A percentile compares a stretch with the other conserved stretches of the same genome.
Evolutionary conservation across 352 stramenopile genomes (phyloP).

Genomic region (Globisporangium irregulare): DNA sequence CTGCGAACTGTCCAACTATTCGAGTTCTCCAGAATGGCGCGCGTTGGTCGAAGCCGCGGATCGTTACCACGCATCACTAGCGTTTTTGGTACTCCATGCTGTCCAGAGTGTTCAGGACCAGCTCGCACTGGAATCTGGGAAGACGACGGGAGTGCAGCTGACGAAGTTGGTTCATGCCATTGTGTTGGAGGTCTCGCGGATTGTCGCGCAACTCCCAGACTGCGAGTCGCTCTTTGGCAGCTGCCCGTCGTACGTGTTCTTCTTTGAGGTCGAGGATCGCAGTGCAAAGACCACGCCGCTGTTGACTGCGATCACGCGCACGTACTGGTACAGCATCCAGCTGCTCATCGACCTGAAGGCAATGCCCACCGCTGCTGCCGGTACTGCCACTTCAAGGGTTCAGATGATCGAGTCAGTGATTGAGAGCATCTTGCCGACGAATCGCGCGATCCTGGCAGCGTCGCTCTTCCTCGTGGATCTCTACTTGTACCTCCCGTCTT

Average conservation of each 20-base stretch:
- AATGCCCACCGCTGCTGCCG: not conserved
- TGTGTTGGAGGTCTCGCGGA: conserved; percentile 28
- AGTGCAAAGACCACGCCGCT: conserved; percentile 50
- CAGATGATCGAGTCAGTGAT: conserved; percentile 15
- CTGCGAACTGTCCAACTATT: not conserved
- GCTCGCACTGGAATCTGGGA: not conserved
- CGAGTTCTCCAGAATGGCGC: conserved; percentile 26
- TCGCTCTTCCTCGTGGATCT: conserved; percentile 77
- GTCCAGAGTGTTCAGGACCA: not conserved
- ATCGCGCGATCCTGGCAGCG: conserved; percentile 42
- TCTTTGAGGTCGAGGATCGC: conserved; percentile 57
- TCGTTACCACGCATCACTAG: conserved; percentile 29
- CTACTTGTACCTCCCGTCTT: conserved; percentile 64
- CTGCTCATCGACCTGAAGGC: conserved; percentile 35
- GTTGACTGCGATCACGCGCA: conserved; percentile 45
- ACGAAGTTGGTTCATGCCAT: conserved; percentile 16
- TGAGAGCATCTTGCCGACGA: conserved; percentile 26
- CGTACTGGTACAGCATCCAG: conserved; percentile 62
- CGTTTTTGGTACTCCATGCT: conserved; percentile 17
- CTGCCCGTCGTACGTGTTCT: conserved; percentile 63
- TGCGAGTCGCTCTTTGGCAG: conserved; percentile 50
- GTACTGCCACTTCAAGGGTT: not conserved
- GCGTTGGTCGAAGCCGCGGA: conserved; percentile 30
- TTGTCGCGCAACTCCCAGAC: conserved; percentile 58
- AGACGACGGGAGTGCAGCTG: not conserved